These are phyloP conservation scores for Phaeosphaeria sp. DNA, from an alignment of 2,329 filamentous ascomycete species.

Conservation along the genomic window DNA sequence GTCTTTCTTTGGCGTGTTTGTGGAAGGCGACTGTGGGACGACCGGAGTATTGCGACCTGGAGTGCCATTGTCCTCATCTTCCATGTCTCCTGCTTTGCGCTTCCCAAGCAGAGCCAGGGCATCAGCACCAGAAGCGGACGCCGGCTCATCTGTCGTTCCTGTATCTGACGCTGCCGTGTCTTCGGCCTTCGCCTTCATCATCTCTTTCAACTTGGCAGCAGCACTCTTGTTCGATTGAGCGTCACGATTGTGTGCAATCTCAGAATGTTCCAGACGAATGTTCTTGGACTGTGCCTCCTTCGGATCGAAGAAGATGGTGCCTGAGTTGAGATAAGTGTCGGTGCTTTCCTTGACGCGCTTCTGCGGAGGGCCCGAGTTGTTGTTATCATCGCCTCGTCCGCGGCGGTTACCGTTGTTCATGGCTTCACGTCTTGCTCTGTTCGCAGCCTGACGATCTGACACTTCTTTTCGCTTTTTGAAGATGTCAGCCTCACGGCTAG, in stretches of 20 bases:
- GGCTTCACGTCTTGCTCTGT: constrained; percentile 62
- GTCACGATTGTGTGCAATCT: constrained; percentile 83
- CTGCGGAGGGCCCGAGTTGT: constrained; percentile 28
- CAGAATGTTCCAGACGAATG: constrained; percentile 72
- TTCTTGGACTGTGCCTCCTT: constrained; percentile 46
- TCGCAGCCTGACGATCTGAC: constrained; percentile 82
- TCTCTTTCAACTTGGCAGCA: constrained; percentile 78
- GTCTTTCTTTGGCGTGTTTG: constrained; percentile 46
- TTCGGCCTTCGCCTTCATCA: constrained; percentile 64
- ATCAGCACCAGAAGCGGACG: constrained; percentile 43
- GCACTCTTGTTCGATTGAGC: constrained; percentile 87
- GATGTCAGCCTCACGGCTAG: constrained; percentile 91
- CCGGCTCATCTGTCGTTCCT: constrained; percentile 26
- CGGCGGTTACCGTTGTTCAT: constrained; percentile 43
- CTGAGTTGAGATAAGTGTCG: constrained; percentile 42
- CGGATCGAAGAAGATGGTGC: constrained; percentile 46
- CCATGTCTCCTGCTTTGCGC: constrained; percentile 76
- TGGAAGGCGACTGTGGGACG: constrained; percentile 53
- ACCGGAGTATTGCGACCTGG: constrained; percentile 66
- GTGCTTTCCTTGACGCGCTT: constrained; percentile 46
- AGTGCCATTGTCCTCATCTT: constrained; percentile 66
- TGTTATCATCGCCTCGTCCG: constrained; percentile 39
- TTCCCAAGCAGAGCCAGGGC: constrained; percentile 67
- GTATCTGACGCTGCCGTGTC: constrained; percentile 32
- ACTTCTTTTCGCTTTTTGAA: constrained; percentile 86